These are phyloP conservation scores for Globisporangium rhizosaccharum DNA, from an alignment of 352 stramenopile genomes.

Conservation along the genomic window DNA sequence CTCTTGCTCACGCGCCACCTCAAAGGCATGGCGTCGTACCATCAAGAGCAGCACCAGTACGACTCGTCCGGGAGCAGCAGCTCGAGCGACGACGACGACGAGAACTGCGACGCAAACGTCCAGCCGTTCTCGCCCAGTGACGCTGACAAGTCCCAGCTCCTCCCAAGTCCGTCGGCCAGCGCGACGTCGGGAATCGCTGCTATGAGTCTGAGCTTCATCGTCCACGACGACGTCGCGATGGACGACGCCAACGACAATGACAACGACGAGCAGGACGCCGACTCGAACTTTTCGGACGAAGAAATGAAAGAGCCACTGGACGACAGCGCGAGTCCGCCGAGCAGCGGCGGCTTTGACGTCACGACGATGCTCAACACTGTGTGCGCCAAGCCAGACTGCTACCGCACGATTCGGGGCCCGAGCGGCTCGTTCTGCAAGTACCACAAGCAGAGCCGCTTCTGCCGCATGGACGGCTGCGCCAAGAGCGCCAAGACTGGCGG, in stretches of 20 bases:
- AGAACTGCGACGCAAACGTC: slow-evolving; percentile 22
- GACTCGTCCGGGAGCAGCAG: slow-evolving; percentile 8
- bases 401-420: slow-evolving; percentile 64
- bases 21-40: slow-evolving; percentile 29
- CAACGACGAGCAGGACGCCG: slow-evolving; percentile 19
- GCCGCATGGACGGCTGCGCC: slow-evolving; percentile 50
- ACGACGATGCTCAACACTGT: slow-evolving; percentile 74
- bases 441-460: slow-evolving; percentile 81
- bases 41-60: slow-evolving; percentile 12
- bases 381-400: slow-evolving; percentile 73
- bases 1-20: slow-evolving; percentile 29
- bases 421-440: slow-evolving; percentile 78
- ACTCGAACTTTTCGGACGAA: slow-evolving; percentile 32
- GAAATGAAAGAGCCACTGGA: slow-evolving; percentile 30
- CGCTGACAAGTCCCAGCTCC: slow-evolving; percentile 6
- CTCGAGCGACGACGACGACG: slow-evolving; percentile 21
- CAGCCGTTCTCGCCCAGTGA: slow-evolving; percentile 6
- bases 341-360: slow-evolving; percentile 34
- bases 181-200: slow-evolving; percentile 54
- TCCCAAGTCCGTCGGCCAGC: slow-evolving; percentile 14
- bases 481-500: slow-evolving; percentile 81
- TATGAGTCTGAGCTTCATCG: slow-evolving; percentile 83
- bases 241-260: slow-evolving; percentile 19
- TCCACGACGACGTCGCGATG: slow-evolving; percentile 24
- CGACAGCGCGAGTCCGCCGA: slow-evolving; percentile 16